Percentiles rank a stretch among this genome's conserved stretches.
phyloP scores from a whole-genome alignment of 176 grass and related monocot species.

The Triticum timopheevii region DNA sequence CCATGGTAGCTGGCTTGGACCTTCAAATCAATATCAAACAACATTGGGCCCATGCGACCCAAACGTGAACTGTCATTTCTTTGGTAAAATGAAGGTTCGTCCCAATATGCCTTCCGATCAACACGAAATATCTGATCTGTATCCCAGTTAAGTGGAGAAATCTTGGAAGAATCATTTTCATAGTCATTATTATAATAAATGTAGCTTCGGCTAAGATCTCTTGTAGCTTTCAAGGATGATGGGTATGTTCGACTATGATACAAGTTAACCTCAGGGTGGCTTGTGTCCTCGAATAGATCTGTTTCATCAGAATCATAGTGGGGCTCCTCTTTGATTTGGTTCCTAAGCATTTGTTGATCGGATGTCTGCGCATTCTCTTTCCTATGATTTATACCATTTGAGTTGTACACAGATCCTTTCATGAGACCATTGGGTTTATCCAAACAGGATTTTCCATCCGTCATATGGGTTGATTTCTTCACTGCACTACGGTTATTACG shows the following conservation, averaged over 20 bases:
- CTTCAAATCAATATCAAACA: slow-evolving; percentile 82
- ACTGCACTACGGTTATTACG: slow-evolving; percentile 77
- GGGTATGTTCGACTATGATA: slow-evolving; percentile 49
- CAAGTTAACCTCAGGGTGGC: slow-evolving; percentile 45
- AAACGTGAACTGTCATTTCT: slow-evolving; percentile 44
- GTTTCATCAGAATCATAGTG: slow-evolving; percentile 56
- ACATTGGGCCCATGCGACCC: slow-evolving; percentile 45
- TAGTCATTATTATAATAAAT: slow-evolving; percentile 42
- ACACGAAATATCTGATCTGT: slow-evolving; percentile 31
- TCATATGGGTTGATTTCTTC: slow-evolving; percentile 47
- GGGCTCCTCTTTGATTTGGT: slow-evolving; percentile 58
- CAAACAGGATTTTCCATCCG: slow-evolving; percentile 49
- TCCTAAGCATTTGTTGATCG: slow-evolving; percentile 38
- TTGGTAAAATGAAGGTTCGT: slow-evolving; percentile 53
- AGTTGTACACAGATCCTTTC: slow-evolving; percentile 35
- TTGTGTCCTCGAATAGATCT: slow-evolving; percentile 45
- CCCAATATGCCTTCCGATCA: slow-evolving; percentile 38
- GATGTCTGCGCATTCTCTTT: slow-evolving; percentile 38
- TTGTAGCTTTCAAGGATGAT: slow-evolving; percentile 52
- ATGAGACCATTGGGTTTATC: slow-evolving; percentile 53
- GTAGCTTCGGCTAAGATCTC: slow-evolving; percentile 55
- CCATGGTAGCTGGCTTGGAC: slow-evolving; percentile 97
- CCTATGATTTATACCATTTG: slow-evolving; percentile 41
- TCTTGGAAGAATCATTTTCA: slow-evolving; percentile 53
- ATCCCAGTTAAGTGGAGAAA: slow-evolving; percentile 39